Conservation (phyloP, 345 rosid genomes). For the Boechera stricta region DNA sequence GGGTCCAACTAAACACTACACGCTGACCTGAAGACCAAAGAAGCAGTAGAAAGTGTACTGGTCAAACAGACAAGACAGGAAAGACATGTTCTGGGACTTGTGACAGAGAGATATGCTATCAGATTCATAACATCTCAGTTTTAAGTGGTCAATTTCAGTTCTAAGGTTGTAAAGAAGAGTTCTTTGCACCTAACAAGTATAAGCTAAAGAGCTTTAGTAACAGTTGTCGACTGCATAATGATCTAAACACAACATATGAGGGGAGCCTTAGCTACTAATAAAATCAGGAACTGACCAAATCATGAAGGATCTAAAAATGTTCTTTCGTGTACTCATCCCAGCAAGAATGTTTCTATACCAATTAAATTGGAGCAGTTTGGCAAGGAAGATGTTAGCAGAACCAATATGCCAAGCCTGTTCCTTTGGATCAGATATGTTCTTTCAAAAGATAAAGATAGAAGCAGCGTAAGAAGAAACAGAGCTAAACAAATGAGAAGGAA, state of each 20-base stretch:
- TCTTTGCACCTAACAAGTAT: constrained; percentile 2
- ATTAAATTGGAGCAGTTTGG: not conserved
- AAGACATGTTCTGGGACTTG: not conserved
- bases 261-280: not conserved
- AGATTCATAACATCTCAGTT: not conserved
- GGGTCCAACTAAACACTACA: constrained; percentile 8
- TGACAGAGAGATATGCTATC: not conserved
- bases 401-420: constrained; percentile 2
- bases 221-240: not conserved
- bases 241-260: not conserved
- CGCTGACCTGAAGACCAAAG: not conserved
- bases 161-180: not conserved
- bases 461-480: not conserved
- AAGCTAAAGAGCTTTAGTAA: not conserved
- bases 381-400: constrained; percentile 2
- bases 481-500: not conserved
- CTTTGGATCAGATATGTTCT: constrained; percentile 9
- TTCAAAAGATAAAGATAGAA: not conserved
- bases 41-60: not conserved
- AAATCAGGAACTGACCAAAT: not conserved
- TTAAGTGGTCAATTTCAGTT: not conserved
- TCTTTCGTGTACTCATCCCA: not conserved
- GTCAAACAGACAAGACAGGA: not conserved
- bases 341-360: not conserved
- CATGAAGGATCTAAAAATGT: not conserved